Conservation (phyloP, 2,329 filamentous ascomycete species). For the Aspergillus sp. region DNA sequence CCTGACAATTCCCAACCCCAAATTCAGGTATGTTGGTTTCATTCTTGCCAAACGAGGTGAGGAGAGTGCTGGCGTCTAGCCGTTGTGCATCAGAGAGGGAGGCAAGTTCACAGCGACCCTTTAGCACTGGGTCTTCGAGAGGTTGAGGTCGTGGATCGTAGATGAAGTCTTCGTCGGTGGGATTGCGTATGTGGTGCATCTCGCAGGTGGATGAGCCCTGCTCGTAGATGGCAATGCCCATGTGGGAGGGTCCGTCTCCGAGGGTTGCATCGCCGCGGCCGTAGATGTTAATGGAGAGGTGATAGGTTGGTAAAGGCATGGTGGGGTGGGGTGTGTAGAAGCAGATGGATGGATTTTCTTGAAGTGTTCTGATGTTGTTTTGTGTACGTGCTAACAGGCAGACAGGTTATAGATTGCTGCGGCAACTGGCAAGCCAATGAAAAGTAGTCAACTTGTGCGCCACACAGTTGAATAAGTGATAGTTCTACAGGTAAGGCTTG, state of each 20-base stretch:
- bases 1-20: constrained; percentile 10
- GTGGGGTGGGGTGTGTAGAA: too few species aligned
- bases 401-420: too few species aligned
- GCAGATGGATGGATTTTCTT: too few species aligned
- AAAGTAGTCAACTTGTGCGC: too few species aligned
- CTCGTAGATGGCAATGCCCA: constrained; percentile 14
- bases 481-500: too few species aligned
- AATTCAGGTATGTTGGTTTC: constrained; percentile 13
- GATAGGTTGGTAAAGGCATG: background rate
- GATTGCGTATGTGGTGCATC: constrained; percentile 18
- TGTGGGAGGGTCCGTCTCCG: constrained; percentile 15
- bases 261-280: constrained; percentile 15
- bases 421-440: too few species aligned
- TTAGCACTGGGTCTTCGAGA: constrained; percentile 13
- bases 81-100: constrained; percentile 6
- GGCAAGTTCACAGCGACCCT: constrained; percentile 14
- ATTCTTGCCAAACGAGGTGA: constrained; percentile 10
- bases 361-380: too few species aligned
- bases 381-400: too few species aligned
- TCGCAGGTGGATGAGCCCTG: constrained; percentile 13
- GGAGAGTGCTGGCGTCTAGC: background rate
- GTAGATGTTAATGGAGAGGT: constrained; percentile 16
- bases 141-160: constrained; percentile 15
- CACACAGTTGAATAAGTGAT: too few species aligned
- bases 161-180: constrained; percentile 11